Percentiles rank a stretch among this genome's conserved stretches.
Evolutionary conservation across 345 rosid species (phyloP).

Genomic region (Chamaenerion angustifolium): DNA sequence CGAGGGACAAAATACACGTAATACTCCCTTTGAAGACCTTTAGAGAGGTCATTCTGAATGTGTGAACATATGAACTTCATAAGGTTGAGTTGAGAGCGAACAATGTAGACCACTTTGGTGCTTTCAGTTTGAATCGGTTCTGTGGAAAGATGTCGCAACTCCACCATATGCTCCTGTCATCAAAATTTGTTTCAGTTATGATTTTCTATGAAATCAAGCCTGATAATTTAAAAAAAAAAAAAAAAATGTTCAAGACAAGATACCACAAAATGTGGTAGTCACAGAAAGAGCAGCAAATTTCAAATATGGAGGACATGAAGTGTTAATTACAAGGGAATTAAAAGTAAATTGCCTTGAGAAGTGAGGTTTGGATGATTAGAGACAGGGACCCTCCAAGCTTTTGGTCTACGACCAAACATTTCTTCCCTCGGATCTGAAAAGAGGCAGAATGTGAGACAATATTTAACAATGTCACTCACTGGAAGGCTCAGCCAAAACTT

Average conservation of each 20-base stretch:
- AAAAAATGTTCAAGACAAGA: background rate
- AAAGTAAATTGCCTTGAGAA: constrained; percentile 39
- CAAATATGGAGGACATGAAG: background rate
- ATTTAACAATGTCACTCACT: background rate
- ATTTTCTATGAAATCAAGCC: background rate
- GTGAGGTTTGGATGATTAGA: constrained; percentile 60
- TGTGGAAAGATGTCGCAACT: constrained; percentile 65
- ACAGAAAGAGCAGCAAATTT: background rate
- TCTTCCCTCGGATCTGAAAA: constrained; percentile 76
- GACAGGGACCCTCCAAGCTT: constrained; percentile 89
- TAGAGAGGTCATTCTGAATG: constrained; percentile 45
- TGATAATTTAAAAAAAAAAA: background rate
- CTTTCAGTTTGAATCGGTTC: constrained; percentile 76
- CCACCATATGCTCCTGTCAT: constrained; percentile 72
- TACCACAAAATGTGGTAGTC: too few species aligned
- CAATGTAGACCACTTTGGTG: constrained; percentile 78
- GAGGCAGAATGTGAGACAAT: background rate
- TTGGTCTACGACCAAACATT: constrained; percentile 83
- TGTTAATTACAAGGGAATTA: background rate
- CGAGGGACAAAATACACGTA: constrained; percentile 85
- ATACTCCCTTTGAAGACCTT: constrained; percentile 85
- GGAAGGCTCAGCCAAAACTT: background rate
- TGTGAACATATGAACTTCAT: constrained; percentile 71
- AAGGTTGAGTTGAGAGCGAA: constrained; percentile 49
- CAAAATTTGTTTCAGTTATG: background rate